phyloP scores from a whole-genome alignment of 345 rosid species.

The Eucalyptus urophylla region DNA sequence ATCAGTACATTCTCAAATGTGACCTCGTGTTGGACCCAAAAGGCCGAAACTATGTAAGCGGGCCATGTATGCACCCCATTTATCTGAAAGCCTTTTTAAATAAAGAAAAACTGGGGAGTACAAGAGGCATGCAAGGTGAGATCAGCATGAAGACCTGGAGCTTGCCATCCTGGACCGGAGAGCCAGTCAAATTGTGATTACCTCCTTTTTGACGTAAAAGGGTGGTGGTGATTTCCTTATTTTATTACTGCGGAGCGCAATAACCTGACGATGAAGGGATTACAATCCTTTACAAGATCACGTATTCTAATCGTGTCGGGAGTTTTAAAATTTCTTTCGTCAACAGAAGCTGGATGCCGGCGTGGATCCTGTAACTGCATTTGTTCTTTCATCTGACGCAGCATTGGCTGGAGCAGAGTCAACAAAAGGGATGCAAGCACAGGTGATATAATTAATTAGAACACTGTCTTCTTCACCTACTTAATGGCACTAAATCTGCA shows the following conservation, averaged over 20 bases:
- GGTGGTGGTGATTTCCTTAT: no score
- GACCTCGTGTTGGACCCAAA: not conserved
- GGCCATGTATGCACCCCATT: not conserved
- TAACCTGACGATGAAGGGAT: not conserved
- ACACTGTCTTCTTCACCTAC: not conserved
- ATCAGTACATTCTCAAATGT: not conserved
- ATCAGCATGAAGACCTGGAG: not conserved
- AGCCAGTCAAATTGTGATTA: not conserved
- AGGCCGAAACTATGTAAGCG: not conserved
- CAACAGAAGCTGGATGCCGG: constrained; percentile 63
- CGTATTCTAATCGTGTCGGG: not conserved
- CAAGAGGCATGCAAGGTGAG: not conserved
- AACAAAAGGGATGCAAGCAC: constrained; percentile 79
- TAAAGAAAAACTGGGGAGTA: not conserved
- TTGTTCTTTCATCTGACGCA: constrained; percentile 66
- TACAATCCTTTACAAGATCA: not conserved
- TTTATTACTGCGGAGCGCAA: not conserved
- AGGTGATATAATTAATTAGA: constrained; percentile 25
- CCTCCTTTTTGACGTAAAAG: not conserved
- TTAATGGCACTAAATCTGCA: not conserved
- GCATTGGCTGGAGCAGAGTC: constrained; percentile 81
- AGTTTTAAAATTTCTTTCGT: not conserved
- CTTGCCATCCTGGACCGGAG: not conserved
- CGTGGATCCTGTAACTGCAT: constrained; percentile 52
- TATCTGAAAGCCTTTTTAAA: not conserved